Conservation (phyloP, 192 early-diverging fungal genomes). For the Coemansia sp. region DNA sequence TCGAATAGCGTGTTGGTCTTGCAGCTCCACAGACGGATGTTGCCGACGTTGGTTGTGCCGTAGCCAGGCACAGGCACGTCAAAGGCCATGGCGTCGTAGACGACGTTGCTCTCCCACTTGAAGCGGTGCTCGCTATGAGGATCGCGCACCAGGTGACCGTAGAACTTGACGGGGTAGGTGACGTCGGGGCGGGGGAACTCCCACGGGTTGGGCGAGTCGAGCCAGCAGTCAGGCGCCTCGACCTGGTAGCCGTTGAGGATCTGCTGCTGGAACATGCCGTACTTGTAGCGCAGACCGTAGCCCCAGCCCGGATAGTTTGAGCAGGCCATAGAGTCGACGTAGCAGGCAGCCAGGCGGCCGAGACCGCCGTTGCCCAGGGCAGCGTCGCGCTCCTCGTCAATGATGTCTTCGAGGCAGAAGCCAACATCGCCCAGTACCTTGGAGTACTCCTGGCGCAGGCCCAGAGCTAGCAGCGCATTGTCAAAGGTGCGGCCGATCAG, state of each 20-base stretch:
- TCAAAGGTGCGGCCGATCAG: constrained; percentile 96
- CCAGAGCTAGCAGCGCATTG: constrained; percentile 90
- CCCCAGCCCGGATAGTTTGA: constrained; percentile 95
- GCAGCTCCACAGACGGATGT: constrained; percentile 96
- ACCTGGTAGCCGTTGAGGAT: constrained; percentile 95
- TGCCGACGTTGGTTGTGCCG: constrained; percentile 92
- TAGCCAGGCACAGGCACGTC: constrained; percentile 98
- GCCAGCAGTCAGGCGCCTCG: constrained; percentile 96
- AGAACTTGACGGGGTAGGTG: constrained; percentile 86
- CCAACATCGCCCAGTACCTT: constrained; percentile 74
- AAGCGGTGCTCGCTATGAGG: constrained; percentile 66
- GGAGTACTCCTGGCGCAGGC: constrained; percentile 78
- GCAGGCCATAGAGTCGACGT: constrained; percentile 95
- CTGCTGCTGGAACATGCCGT: constrained; percentile 99
- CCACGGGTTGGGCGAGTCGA: constrained; percentile 97
- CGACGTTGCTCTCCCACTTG: constrained; percentile 86
- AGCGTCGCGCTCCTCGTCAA: constrained; percentile 94
- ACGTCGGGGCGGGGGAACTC: constrained; percentile 93
- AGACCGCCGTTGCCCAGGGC: constrained; percentile 98
- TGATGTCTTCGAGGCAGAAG: constrained; percentile 89
- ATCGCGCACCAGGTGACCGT: constrained; percentile 84
- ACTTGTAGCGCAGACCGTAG: constrained; percentile 96
- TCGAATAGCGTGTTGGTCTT: constrained; percentile 91
- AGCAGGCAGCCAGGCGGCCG: constrained; percentile 96
- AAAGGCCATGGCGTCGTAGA: constrained; percentile 90